Percentiles rank a stretch among this genome's conserved stretches.
Conservation (phyloP, 495 filamentous ascomycete species). For the Podospora tetraspora region DNA sequence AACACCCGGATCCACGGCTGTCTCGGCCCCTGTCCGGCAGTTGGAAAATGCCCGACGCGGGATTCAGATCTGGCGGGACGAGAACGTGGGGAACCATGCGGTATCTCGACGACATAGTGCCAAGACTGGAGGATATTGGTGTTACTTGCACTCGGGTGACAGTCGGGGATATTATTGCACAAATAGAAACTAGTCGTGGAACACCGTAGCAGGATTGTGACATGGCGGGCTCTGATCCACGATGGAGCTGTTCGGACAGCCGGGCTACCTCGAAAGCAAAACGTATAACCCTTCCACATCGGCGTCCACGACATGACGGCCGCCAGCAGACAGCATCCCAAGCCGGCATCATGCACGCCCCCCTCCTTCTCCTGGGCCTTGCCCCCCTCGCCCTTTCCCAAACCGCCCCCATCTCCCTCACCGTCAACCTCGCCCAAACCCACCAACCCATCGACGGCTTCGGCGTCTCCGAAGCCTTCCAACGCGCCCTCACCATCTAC, state of each 20-base stretch:
- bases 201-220: not conserved
- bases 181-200: not conserved
- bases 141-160: not conserved
- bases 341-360: not conserved
- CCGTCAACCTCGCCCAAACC: conserved; percentile 36
- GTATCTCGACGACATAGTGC: not conserved
- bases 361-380: not conserved
- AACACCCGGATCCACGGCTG: too few relatives aligned
- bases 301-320: not conserved
- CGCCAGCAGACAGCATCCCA: not conserved
- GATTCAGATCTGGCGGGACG: not conserved
- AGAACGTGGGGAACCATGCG: not conserved
- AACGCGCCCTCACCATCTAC: conserved; percentile 49
- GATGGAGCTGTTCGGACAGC: not conserved
- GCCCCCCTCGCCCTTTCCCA: not conserved
- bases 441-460: conserved; percentile 50
- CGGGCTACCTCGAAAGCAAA: not conserved
- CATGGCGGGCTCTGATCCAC: not conserved
- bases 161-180: not conserved
- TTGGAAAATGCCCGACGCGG: not conserved
- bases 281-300: not conserved
- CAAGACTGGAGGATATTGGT: not conserved
- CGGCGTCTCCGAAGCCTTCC: conserved; percentile 50
- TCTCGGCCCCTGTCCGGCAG: too few relatives aligned
- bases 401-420: conserved; percentile 24